Base-by-base conservation (phyloP, 768 basidiomycete genomes). In the Terana coerulea region DNA sequence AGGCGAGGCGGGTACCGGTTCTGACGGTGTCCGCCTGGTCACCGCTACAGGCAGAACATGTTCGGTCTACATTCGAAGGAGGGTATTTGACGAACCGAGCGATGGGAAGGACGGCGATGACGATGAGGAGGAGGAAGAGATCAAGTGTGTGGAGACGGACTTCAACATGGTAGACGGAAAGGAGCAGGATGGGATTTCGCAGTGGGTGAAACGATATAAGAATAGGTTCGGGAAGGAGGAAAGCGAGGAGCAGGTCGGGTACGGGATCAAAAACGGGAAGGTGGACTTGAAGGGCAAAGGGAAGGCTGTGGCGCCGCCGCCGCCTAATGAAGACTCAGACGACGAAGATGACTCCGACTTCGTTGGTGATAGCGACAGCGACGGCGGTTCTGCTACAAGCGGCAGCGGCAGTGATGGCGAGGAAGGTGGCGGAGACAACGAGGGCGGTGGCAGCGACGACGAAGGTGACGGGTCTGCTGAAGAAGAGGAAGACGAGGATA, bases 161-260 rank as follows among this genome's bases (percentile, higher is more conserved):
- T 86, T 91, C 60, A 74, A 76, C 26, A 81, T 88, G 77, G 75
- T 91, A 3, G 88, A 91, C 55, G 80, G 78, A 24, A 74, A 72
- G 57, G 87, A 90, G 62, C 77, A 82, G 59, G 80, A 82, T 31
- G 75, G 78, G 21, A 82, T 91, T 43, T 69, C 73, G 30, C 72
- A 75, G 26, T 91, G 89, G 89, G 76, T 81, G n/a, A 69, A 79
- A 39, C 68, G 70, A 45, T 74, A 81, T 47, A 74, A 77, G 21
- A 72, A 77, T 57, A 53, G 77, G 17, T 86, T 90, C 66, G 54
- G 35, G 9, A 47, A 31, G 51, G 46, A 22, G 3, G 39, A 25
- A 8, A 45, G 12, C 41, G 10, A 43, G 5, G 28, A 25, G 42
- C 37, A 30, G n/a, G 31, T 26, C 40, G 43, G 24, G 25, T 57